Base-by-base conservation (phyloP, 2,329 filamentous ascomycete genomes). In the Zymoseptoria passerinii region DNA sequence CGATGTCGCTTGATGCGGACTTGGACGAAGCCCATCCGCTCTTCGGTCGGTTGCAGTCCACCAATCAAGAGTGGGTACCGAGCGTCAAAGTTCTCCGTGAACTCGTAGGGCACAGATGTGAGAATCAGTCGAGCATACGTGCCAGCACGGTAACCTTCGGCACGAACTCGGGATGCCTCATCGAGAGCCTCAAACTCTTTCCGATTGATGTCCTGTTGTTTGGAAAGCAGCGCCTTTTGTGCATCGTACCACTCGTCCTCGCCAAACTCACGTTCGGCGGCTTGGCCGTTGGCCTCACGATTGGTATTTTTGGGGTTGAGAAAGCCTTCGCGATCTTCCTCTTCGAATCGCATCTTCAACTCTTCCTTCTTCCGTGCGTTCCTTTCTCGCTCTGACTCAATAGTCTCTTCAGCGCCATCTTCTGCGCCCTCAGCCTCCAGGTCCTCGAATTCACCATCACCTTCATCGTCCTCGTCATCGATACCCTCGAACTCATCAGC, bases 221-320 rank as follows among this genome's bases (percentile, higher is more conserved):
- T 96, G 75, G 96, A 89, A 59, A 99, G 86, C 72, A 88, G 82
- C 29, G 94, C 90, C 77, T 99, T 99, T 72, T 99, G 94, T 28
- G 89, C 84, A 70, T 97, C 94, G 72, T 99, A 99, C 95, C 95
- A 99, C 57, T 99, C 90, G 71, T 99, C 94, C 74, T 99, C 94
- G 55, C 92, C 94, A 68, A 95, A 97, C 70, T 95, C 88, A 59
- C 84, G 78, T 55, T 92, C 84, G 5, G 84, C 79, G 2, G 81
- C 81, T 35, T 81, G 86, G 28, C 83, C 84, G 35, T 70, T 67
- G 64, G 90, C 88, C 63, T 83, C 80, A 40, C 87, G 82, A 9
- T 88, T 88, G 54, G 86, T 84, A 28, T 89, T 86, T 70, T 95
- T 95, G 74, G 94, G 90, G 69, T 95, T 95, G 68, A 89, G 85